phyloP scores from a whole-genome alignment of 2,329 filamentous ascomycete species.

The Xylogone sp. region DNA sequence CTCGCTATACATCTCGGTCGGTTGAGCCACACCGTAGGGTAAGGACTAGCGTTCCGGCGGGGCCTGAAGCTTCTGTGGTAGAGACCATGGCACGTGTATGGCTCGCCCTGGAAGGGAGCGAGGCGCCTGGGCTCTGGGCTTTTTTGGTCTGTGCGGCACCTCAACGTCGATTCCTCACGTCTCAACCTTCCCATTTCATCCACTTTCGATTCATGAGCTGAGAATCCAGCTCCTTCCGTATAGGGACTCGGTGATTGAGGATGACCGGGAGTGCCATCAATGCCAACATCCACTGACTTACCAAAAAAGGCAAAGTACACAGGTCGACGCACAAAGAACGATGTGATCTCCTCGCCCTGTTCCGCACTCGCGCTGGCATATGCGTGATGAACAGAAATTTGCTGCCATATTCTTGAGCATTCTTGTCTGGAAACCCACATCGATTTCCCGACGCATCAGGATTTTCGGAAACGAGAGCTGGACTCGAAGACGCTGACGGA shows the following conservation, averaged over 20 bases:
- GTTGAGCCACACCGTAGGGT: too few species aligned
- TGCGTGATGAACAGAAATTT: slow-evolving; percentile 15
- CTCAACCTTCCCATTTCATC: not conserved
- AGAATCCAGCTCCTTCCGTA: not conserved
- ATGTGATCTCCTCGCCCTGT: slow-evolving; percentile 13
- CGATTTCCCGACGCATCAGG: slow-evolving; percentile 5
- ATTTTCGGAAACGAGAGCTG: too few species aligned
- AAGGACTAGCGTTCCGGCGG: too few species aligned
- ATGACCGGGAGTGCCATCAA: not conserved
- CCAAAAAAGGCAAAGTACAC: slow-evolving; percentile 23
- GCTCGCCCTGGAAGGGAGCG: too few species aligned
- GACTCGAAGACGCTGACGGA: too few species aligned
- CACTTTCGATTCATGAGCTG: not conserved
- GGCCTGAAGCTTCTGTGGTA: too few species aligned
- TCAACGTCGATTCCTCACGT: too few species aligned
- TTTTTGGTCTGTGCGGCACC: too few species aligned
- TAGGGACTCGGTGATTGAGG: not conserved
- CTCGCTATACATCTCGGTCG: too few species aligned
- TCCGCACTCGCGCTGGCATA: slow-evolving; percentile 11
- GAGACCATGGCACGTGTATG: too few species aligned
- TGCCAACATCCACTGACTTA: slow-evolving; percentile 7
- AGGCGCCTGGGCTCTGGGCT: too few species aligned
- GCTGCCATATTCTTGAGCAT: slow-evolving; percentile 10
- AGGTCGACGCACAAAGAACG: slow-evolving; percentile 19
- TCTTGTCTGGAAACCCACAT: slow-evolving; percentile 6